phyloP scores from a whole-genome alignment of 208 protist species.

The Acanthamoeba healyi region DNA sequence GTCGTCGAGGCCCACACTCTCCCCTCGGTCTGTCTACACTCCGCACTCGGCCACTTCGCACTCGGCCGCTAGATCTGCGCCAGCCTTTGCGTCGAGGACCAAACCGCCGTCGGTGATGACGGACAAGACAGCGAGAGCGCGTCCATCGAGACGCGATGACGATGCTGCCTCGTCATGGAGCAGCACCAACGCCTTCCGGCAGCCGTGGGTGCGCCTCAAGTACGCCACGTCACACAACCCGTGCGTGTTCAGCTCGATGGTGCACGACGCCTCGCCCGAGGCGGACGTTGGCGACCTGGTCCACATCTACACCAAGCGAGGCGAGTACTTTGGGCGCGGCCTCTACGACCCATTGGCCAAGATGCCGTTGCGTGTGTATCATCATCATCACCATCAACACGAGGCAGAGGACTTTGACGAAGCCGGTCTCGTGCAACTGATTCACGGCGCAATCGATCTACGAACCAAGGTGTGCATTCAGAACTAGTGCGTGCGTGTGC shows the following conservation, averaged over 20 bases:
- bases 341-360: constrained; percentile 49
- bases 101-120: not conserved
- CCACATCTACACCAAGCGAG: constrained; percentile 35
- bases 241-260: constrained; percentile 42
- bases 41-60: not conserved
- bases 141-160: too few relatives aligned
- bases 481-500: not conserved
- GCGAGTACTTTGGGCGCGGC: constrained; percentile 55
- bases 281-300: constrained; percentile 18
- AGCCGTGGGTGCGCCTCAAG: constrained; percentile 49
- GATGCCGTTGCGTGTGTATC: constrained; percentile 21
- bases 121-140: not conserved
- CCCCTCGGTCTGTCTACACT: not conserved
- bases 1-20: not conserved
- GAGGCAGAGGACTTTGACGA: not conserved
- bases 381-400: not conserved
- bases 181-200: not conserved
- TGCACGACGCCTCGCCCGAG: constrained; percentile 40
- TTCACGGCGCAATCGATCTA: not conserved
- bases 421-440: not conserved
- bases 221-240: constrained; percentile 15
- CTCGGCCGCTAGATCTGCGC: not conserved
- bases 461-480: not conserved
- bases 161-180: not conserved
- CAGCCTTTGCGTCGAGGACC: not conserved